Conservation (phyloP, 345 rosid species). For the Eucalyptus cloeziana region DNA sequence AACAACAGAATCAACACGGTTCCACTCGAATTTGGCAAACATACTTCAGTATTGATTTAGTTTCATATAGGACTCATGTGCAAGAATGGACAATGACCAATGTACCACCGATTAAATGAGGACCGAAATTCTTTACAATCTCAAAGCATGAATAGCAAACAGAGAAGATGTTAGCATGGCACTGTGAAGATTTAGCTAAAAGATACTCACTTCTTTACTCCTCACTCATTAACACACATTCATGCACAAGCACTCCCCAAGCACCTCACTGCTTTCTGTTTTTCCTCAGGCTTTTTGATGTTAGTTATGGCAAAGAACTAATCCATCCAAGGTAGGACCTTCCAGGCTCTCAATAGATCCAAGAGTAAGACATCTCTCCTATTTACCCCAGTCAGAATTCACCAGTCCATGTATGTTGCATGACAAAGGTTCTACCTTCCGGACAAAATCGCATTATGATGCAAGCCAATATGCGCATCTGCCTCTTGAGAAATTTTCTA, state of each 20-base stretch:
- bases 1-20: too few species aligned
- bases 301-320: constrained; percentile 53
- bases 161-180: background rate
- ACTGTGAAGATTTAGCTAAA: too few species aligned
- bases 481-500: too few species aligned
- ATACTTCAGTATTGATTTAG: too few species aligned
- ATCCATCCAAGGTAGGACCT: constrained; percentile 53
- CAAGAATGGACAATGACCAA: background rate
- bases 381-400: constrained; percentile 57
- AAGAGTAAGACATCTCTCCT: constrained; percentile 48
- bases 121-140: background rate
- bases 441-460: too few species aligned
- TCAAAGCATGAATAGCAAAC: background rate
- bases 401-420: constrained; percentile 43
- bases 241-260: too few species aligned
- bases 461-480: too few species aligned
- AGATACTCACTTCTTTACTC: too few species aligned
- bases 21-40: too few species aligned
- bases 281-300: background rate
- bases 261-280: background rate
- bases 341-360: constrained; percentile 16
- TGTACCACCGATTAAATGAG: accelerated
- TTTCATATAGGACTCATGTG: background rate
- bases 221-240: too few species aligned
- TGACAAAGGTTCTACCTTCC: too few species aligned